Conservation (phyloP, 2,329 filamentous ascomycete genomes). For the Pestalotiopsis sp. region DNA sequence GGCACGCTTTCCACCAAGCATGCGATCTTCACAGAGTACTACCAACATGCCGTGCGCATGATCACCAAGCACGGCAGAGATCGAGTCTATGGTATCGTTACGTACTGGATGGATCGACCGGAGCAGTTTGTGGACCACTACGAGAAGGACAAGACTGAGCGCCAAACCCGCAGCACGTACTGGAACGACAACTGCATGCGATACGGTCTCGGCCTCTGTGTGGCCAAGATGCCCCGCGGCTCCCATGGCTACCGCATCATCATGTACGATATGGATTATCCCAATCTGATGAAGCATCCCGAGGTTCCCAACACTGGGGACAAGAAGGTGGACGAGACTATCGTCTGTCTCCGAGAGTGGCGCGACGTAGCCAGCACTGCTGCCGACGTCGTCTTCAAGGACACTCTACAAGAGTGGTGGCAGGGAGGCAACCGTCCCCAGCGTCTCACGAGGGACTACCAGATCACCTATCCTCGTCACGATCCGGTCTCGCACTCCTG, state of each 20-base stretch:
- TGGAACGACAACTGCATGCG: slow-evolving; percentile 8
- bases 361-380: not conserved
- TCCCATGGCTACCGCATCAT: not conserved
- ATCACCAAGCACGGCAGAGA: not conserved
- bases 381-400: not conserved
- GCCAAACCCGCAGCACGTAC: not conserved
- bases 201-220: slow-evolving; percentile 8
- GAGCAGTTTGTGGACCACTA: not conserved
- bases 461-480: not conserved
- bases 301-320: not conserved
- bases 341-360: slow-evolving; percentile 1
- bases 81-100: slow-evolving; percentile 4
- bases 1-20: not conserved
- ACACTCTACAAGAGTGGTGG: slow-evolving; percentile 6
- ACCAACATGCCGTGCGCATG: not conserved
- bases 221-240: not conserved
- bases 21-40: not conserved
- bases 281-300: not conserved
- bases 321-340: not conserved
- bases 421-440: not conserved
- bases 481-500: slow-evolving; percentile 2
- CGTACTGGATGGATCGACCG: not conserved
- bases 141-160: not conserved
- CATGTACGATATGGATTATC: slow-evolving; percentile 13
- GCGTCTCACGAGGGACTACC: not conserved